phyloP scores from a whole-genome alignment of 305 asterid species.

The Lippia alba region DNA sequence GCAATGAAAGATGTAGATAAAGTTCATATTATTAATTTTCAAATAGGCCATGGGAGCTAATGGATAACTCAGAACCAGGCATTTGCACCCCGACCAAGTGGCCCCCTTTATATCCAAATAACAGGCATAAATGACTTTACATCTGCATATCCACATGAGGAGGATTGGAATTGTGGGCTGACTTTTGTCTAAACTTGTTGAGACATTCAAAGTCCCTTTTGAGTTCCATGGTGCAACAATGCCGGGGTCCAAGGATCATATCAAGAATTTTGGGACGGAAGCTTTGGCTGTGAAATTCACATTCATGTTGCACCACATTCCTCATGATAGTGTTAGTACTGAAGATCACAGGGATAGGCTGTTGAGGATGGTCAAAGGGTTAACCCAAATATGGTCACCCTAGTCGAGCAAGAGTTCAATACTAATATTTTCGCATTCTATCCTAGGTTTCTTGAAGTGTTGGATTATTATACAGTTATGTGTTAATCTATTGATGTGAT shows the following conservation, averaged over 20 bases:
- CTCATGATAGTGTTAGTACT: constrained; percentile 85
- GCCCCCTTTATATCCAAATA: constrained; percentile 82
- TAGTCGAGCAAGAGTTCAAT: constrained; percentile 86
- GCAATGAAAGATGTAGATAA: constrained; percentile 74
- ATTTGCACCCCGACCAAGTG: constrained; percentile 78
- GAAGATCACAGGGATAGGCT: constrained; percentile 74
- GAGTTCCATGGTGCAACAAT: constrained; percentile 60
- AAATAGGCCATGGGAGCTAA: constrained; percentile 84
- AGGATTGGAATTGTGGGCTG: constrained; percentile 69
- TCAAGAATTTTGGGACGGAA: constrained; percentile 54
- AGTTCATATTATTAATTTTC: constrained; percentile 85
- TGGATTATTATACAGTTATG: constrained; percentile 80
- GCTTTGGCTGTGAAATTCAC: constrained; percentile 89
- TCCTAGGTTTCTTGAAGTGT: constrained; percentile 74
- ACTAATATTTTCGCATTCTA: constrained; percentile 83
- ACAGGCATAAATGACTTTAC: constrained; percentile 75
- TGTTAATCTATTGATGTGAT: constrained; percentile 80
- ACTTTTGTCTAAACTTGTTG: constrained; percentile 70
- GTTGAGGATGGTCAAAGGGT: constrained; percentile 68
- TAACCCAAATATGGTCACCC: constrained; percentile 78
- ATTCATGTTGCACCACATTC: constrained; percentile 72
- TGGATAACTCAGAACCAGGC: constrained; percentile 87
- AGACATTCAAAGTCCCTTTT: constrained; percentile 70
- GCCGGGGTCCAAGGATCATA: constrained; percentile 45
- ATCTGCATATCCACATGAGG: constrained; percentile 85